Percentiles rank a stretch among this genome's conserved stretches.
Conservation (phyloP, 768 basidiomycete genomes). For the Lenzites betulinus region DNA sequence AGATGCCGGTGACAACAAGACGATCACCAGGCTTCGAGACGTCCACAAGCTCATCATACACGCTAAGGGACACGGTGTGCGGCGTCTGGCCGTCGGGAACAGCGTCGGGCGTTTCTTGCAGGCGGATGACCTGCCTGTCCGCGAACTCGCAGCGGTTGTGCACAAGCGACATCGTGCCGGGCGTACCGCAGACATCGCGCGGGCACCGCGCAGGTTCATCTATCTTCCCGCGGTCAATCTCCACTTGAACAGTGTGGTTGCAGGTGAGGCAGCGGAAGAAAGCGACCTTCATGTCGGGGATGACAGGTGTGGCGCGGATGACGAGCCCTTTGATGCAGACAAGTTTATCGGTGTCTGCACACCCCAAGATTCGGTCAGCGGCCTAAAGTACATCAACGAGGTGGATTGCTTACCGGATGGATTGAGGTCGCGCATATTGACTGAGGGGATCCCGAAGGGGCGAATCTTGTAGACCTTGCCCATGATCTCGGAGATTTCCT, state of each 20-base stretch:
- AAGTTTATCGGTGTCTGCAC: constrained; percentile 93
- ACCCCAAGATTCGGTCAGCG: neutral
- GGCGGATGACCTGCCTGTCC: constrained; percentile 90
- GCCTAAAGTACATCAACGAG: no score
- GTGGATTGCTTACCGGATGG: constrained; percentile 87
- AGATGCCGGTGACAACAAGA: constrained; percentile 88
- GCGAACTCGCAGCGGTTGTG: constrained; percentile 98
- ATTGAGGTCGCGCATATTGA: constrained; percentile 96
- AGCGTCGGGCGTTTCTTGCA: constrained; percentile 97
- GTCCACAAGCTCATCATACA: constrained; percentile 98
- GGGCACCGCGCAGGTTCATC: constrained; percentile 91
- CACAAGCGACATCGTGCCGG: constrained; percentile 91
- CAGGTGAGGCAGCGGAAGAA: constrained; percentile 98
- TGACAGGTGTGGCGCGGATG: constrained; percentile 95
- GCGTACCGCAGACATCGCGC: constrained; percentile 85
- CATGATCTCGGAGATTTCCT: constrained; percentile 88
- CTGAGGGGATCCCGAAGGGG: constrained; percentile 79
- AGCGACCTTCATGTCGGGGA: constrained; percentile 98
- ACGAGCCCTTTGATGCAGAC: constrained; percentile 95
- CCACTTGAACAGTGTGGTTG: constrained; percentile 94
- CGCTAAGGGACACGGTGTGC: constrained; percentile 93
- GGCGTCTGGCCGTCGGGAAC: constrained; percentile 99
- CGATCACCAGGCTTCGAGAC: constrained; percentile 96
- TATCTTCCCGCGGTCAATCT: constrained; percentile 98
- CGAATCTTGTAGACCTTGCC: constrained; percentile 89